phyloP scores from a whole-genome alignment of 2,329 filamentous ascomycete genomes.

The Aphanoascus verrucosus region DNA sequence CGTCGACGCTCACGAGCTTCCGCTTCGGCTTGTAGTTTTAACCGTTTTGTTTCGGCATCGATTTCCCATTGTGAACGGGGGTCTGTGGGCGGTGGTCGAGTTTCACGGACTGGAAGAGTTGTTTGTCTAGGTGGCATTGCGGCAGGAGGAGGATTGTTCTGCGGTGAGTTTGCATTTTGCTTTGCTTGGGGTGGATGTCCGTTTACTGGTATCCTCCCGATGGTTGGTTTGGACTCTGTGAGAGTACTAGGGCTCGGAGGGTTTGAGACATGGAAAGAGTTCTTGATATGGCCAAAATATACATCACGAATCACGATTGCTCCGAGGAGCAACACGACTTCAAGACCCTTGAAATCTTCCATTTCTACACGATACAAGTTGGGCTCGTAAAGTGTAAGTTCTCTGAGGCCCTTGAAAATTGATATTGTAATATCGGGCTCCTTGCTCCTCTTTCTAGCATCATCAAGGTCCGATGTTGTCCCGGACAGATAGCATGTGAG shows the following conservation, averaged over 20 bases:
- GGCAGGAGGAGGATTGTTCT: not conserved
- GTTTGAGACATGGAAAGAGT: slow-evolving; percentile 66
- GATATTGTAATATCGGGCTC: slow-evolving; percentile 95
- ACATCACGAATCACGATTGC: slow-evolving; percentile 53
- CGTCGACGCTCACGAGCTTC: slow-evolving; percentile 35
- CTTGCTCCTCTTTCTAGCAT: slow-evolving; percentile 63
- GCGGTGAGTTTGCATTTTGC: not conserved
- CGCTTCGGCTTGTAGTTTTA: slow-evolving; percentile 34
- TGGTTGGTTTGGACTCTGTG: not conserved
- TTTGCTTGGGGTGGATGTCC: not conserved
- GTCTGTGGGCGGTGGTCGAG: slow-evolving; percentile 30
- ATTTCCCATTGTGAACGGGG: slow-evolving; percentile 44
- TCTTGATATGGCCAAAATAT: slow-evolving; percentile 53
- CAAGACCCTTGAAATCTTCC: slow-evolving; percentile 86
- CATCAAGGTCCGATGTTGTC: slow-evolving; percentile 51
- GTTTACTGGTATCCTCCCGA: slow-evolving; percentile 6
- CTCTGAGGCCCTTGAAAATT: slow-evolving; percentile 63
- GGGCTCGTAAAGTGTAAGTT: slow-evolving; percentile 84
- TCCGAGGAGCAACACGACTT: slow-evolving; percentile 61
- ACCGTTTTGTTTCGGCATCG: slow-evolving; percentile 41
- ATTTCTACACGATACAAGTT: slow-evolving; percentile 84
- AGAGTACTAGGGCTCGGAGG: slow-evolving; percentile 17
- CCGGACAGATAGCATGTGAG: slow-evolving; percentile 82
- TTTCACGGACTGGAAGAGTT: slow-evolving; percentile 1
- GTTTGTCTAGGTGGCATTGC: not conserved